phyloP scores from a whole-genome alignment of 495 filamentous ascomycete genomes.

The Halenospora varia region DNA sequence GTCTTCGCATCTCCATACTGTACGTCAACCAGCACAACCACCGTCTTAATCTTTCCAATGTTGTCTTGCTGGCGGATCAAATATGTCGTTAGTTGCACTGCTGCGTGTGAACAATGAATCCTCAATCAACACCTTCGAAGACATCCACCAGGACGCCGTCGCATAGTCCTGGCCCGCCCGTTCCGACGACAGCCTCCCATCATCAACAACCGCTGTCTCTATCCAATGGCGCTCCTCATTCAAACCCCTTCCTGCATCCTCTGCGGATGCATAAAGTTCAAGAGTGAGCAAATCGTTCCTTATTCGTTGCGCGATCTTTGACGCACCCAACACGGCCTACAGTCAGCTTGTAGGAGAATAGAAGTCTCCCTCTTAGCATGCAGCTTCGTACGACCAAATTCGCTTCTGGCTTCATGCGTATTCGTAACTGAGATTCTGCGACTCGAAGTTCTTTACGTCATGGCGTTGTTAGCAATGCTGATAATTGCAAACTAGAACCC shows the following conservation, averaged over 20 bases:
- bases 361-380: not conserved
- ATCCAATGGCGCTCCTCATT: conserved; percentile 23
- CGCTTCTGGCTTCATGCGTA: not conserved
- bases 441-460: not conserved
- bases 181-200: conserved; percentile 12
- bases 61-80: too few species aligned
- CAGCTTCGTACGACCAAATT: not conserved
- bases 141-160: conserved; percentile 23
- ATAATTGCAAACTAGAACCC: conserved; percentile 51
- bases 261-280: conserved; percentile 32
- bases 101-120: conserved; percentile 22
- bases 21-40: too few species aligned
- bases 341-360: not conserved
- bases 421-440: not conserved
- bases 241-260: conserved; percentile 29
- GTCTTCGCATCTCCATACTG: too few species aligned
- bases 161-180: conserved; percentile 28
- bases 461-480: not conserved
- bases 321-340: not conserved
- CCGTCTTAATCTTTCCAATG: too few species aligned
- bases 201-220: conserved; percentile 1
- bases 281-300: conserved; percentile 41
- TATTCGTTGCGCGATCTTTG: not conserved
- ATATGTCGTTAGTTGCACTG: conserved; percentile 15
- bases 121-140: conserved; percentile 8